Percentiles rank a stretch among this genome's conserved stretches.
phyloP scores from a whole-genome alignment of 176 grass and related monocot genomes.

The Phyllostachys edulis region DNA sequence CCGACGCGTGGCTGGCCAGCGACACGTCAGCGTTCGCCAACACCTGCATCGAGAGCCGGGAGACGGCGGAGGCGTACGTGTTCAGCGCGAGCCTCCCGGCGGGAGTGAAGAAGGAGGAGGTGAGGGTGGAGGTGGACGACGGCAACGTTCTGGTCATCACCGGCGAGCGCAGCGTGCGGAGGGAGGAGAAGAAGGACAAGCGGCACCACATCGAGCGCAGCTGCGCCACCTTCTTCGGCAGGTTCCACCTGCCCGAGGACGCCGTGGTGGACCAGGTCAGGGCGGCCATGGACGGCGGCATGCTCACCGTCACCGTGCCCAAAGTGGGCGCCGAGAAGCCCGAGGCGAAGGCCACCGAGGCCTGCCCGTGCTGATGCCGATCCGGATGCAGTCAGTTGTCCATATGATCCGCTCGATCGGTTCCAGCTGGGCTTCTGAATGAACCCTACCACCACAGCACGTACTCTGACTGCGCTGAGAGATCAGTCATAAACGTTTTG shows the following conservation, averaged over 20 bases:
- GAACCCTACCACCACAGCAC: not conserved
- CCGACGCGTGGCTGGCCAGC: conserved; percentile 45
- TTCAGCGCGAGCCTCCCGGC: conserved; percentile 53
- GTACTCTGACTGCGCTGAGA: not conserved
- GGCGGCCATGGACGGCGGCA: conserved; percentile 59
- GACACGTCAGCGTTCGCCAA: conserved; percentile 57
- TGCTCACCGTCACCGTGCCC: conserved; percentile 68
- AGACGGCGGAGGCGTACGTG: conserved; percentile 50
- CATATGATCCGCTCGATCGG: not conserved
- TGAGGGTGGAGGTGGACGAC: conserved; percentile 51
- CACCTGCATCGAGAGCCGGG: conserved; percentile 51
- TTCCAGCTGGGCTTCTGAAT: not conserved
- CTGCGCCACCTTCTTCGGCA: conserved; percentile 54
- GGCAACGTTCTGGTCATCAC: conserved; percentile 59
- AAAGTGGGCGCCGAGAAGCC: conserved; percentile 34
- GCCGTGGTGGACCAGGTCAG: conserved; percentile 54
- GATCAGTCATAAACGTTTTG: not conserved
- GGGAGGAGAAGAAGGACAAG: conserved; percentile 36
- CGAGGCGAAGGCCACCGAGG: conserved; percentile 30
- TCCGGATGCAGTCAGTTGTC: not conserved
- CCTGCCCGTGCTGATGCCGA: conserved; percentile 19
- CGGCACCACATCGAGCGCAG: conserved; percentile 56
- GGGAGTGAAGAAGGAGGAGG: conserved; percentile 57
- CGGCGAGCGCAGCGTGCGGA: conserved; percentile 40
- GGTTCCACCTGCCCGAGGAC: conserved; percentile 58